Percentiles rank a stretch among this genome's conserved stretches.
Evolutionary conservation across 2,329 filamentous ascomycete species (phyloP).

Genomic region (Calonectria pauciramosa): DNA sequence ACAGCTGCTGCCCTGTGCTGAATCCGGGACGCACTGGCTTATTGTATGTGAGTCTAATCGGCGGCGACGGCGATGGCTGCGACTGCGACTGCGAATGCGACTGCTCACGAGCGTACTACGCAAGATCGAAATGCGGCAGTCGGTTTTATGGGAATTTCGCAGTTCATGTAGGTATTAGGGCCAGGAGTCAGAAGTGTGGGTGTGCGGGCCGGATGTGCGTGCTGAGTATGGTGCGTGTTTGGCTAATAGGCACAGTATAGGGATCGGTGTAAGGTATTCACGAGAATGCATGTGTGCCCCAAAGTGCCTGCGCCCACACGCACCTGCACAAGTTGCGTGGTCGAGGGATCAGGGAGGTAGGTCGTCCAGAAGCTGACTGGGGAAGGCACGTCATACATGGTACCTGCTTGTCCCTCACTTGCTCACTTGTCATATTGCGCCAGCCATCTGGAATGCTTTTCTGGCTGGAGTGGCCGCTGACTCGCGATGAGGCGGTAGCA

Average conservation of each 20-base stretch:
- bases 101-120: constrained; percentile 5
- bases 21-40: constrained; percentile 18
- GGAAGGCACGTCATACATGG: constrained; percentile 29
- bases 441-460: constrained; percentile 5
- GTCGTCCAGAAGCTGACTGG: constrained; percentile 21
- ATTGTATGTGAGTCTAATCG: constrained; percentile 3
- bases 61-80: background rate
- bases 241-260: constrained; percentile 22
- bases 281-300: constrained; percentile 19
- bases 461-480: background rate
- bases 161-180: constrained; percentile 46
- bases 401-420: constrained; percentile 8
- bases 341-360: constrained; percentile 16
- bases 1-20: constrained; percentile 26
- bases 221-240: constrained; percentile 22
- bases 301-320: constrained; percentile 16
- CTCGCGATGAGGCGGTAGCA: background rate
- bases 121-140: constrained; percentile 2
- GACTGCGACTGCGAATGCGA: background rate
- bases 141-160: constrained; percentile 39
- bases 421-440: background rate
- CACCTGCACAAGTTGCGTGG: constrained; percentile 24
- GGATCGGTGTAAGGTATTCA: constrained; percentile 32
- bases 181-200: constrained; percentile 45
- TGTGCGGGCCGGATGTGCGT: constrained; percentile 44